Evolutionary conservation across 179 eudicot genomes (phyloP).

Genomic region (Drosera spatulata): DNA sequence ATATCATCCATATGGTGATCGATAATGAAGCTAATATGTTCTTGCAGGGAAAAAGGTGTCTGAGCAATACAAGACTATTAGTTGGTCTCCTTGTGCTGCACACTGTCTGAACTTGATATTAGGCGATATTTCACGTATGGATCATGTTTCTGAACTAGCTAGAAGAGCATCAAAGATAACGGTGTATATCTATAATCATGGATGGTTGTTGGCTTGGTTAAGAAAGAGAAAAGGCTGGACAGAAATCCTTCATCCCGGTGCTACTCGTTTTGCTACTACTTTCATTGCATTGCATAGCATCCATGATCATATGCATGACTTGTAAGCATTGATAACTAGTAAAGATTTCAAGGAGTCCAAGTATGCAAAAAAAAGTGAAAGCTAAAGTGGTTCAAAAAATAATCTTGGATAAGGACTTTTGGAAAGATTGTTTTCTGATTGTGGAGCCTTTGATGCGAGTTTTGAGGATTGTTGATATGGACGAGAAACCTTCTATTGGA

Average conservation of each 20-base stretch:
- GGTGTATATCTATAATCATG: no score
- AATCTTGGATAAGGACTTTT: no score
- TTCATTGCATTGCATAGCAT: background rate
- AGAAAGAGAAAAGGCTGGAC: background rate
- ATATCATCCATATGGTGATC: no score
- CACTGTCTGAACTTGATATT: background rate
- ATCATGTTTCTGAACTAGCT: background rate
- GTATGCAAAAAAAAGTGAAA: no score
- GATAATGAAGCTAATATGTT: background rate
- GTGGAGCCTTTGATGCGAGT: no score
- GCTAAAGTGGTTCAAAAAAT: no score
- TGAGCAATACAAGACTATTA: background rate
- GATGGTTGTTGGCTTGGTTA: background rate
- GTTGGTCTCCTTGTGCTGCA: background rate
- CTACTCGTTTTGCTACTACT: background rate
- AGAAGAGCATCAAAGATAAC: background rate
- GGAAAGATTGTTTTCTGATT: no score
- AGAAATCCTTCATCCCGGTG: background rate
- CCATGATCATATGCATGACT: no score
- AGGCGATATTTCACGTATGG: background rate
- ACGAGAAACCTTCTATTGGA: no score
- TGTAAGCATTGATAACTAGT: no score
- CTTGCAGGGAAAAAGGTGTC: background rate
- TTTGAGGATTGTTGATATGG: no score
- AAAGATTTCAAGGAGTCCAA: no score